Conservation (phyloP, 2,329 filamentous ascomycete species). For the Dactylonectria macrodidyma region DNA sequence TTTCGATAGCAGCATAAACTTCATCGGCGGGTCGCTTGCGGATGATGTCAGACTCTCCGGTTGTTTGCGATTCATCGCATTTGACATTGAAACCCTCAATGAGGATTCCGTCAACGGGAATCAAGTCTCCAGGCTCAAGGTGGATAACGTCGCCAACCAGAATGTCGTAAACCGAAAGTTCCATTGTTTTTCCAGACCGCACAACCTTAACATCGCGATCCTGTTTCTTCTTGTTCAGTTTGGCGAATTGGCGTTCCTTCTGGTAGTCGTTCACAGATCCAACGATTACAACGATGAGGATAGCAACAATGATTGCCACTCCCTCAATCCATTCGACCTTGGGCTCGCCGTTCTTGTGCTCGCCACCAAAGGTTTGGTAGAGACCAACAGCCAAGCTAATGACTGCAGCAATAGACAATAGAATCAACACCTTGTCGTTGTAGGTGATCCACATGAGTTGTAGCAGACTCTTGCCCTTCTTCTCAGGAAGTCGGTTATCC, state of each 20-base stretch:
- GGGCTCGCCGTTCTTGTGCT: slow-evolving; percentile 66
- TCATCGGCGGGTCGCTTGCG: slow-evolving; percentile 78
- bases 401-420: slow-evolving; percentile 78
- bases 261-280: slow-evolving; percentile 86
- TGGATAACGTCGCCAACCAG: slow-evolving; percentile 80
- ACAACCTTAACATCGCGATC: slow-evolving; percentile 81
- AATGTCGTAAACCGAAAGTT: slow-evolving; percentile 79
- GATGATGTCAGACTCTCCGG: slow-evolving; percentile 84
- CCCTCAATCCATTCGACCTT: slow-evolving; percentile 85
- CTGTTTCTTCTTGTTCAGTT: slow-evolving; percentile 84
- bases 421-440: slow-evolving; percentile 85
- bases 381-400: slow-evolving; percentile 82
- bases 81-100: slow-evolving; percentile 82
- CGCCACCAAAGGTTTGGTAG: slow-evolving; percentile 79
- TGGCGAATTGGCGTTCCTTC: slow-evolving; percentile 85
- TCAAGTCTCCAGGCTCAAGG: slow-evolving; percentile 81
- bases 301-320: slow-evolving; percentile 86
- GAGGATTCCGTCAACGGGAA: slow-evolving; percentile 81
- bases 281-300: slow-evolving; percentile 82
- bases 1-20: slow-evolving; percentile 78
- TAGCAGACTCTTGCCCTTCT: slow-evolving; percentile 81
- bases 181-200: slow-evolving; percentile 78
- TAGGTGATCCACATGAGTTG: slow-evolving; percentile 87
- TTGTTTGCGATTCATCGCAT: slow-evolving; percentile 84
- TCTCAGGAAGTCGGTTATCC: slow-evolving; percentile 81